phyloP scores from a whole-genome alignment of 495 filamentous ascomycete species.

The Penicillium coffeae region DNA sequence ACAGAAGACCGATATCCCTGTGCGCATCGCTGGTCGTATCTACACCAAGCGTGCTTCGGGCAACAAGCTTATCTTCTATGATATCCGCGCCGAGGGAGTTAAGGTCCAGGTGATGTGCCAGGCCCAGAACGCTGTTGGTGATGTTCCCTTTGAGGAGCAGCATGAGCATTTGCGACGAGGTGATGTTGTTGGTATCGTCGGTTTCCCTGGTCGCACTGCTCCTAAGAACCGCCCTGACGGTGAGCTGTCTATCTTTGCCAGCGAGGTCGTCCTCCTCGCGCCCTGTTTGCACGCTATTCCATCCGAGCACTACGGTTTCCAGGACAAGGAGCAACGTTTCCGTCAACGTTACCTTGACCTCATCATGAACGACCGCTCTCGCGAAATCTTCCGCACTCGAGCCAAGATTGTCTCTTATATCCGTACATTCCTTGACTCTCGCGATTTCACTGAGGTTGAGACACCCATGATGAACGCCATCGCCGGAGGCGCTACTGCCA shows the following conservation, averaged over 20 bases:
- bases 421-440: constrained; percentile 77
- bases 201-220: constrained; percentile 82
- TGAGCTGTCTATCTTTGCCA: constrained; percentile 91
- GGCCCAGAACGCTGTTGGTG: constrained; percentile 61
- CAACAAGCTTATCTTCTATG: constrained; percentile 88
- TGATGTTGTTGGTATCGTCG: constrained; percentile 86
- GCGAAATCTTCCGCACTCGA: constrained; percentile 76
- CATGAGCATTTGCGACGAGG: constrained; percentile 87
- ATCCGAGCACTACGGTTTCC: constrained; percentile 86
- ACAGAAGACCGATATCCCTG: constrained; percentile 61
- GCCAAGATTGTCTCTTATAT: constrained; percentile 83
- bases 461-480: constrained; percentile 97
- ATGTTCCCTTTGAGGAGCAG: constrained; percentile 72
- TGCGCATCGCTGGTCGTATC: constrained; percentile 79
- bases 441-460: constrained; percentile 90
- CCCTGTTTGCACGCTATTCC: constrained; percentile 94
- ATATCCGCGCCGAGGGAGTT: constrained; percentile 77
- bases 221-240: constrained; percentile 85
- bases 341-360: constrained; percentile 91
- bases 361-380: constrained; percentile 86
- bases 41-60: constrained; percentile 83
- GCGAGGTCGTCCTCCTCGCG: constrained; percentile 75
- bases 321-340: constrained; percentile 88
- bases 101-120: constrained; percentile 92
- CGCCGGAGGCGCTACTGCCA: constrained; percentile 92